Evolutionary conservation across 2,329 filamentous ascomycete species (phyloP).

Genomic region (Xylariaceae sp.): DNA sequence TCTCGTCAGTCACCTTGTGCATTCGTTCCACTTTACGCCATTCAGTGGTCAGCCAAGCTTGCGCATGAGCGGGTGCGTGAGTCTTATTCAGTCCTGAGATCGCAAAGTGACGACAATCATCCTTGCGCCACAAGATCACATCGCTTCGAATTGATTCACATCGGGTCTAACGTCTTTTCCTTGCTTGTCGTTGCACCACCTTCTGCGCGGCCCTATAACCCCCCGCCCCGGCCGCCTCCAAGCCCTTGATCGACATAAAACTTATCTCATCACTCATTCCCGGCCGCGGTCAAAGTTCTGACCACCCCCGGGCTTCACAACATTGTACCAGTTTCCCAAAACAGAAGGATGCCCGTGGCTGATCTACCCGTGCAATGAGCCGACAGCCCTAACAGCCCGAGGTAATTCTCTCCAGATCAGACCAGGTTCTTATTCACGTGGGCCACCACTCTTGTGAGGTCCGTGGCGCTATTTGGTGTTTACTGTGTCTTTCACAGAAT

Average conservation of each 20-base stretch:
- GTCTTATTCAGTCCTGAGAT: slow-evolving; percentile 16
- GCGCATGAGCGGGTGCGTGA: background rate
- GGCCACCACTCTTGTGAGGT: slow-evolving; percentile 20
- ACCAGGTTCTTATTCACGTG: slow-evolving; percentile 24
- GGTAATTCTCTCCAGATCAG: slow-evolving; percentile 28
- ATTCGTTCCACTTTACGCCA: slow-evolving; percentile 14
- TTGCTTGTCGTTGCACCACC: slow-evolving; percentile 17
- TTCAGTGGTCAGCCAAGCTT: slow-evolving; percentile 18
- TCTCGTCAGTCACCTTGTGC: slow-evolving; percentile 15
- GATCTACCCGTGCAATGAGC: slow-evolving; percentile 29
- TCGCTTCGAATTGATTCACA: slow-evolving; percentile 13
- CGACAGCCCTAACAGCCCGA: slow-evolving; percentile 30
- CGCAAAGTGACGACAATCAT: slow-evolving; percentile 13
- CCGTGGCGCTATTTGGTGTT: slow-evolving; percentile 23
- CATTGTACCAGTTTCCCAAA: slow-evolving; percentile 29
- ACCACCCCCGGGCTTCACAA: slow-evolving; percentile 20
- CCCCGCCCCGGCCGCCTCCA: slow-evolving; percentile 23
- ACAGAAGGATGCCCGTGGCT: slow-evolving; percentile 39
- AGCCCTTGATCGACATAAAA: slow-evolving; percentile 25
- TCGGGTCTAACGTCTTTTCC: slow-evolving; percentile 16
- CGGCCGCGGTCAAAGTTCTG: slow-evolving; percentile 23
- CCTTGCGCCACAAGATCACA: slow-evolving; percentile 18
- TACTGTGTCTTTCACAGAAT: slow-evolving; percentile 20
- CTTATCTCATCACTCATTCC: slow-evolving; percentile 20
- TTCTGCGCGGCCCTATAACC: slow-evolving; percentile 17